Base-by-base conservation (phyloP, 257 asterid genomes). In the Linaria vulgaris region DNA sequence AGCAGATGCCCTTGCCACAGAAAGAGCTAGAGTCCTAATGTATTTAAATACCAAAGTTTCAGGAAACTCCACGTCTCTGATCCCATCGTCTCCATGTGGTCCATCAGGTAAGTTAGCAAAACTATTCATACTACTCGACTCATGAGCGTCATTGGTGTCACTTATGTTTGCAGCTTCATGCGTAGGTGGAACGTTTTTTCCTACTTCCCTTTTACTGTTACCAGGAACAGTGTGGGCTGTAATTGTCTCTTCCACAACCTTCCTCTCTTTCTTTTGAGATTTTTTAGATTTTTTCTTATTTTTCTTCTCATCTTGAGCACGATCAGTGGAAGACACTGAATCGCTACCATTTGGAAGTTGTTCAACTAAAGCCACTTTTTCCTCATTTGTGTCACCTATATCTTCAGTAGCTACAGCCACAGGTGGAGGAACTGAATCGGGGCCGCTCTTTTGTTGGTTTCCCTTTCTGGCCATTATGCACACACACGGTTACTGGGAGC, bases 391-490 rank as follows among this genome's bases (percentile, higher is more conserved):
- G 23, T 56, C 70, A 27, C 71, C 72, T 67, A 57, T 71, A 71
- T 77, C 88, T 50, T 74, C 65, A 37, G 77, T 46, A 77, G 75
- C 63, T 44, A 69, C 71, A 73, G 76, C 75, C 56, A 74, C 74
- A 56, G 86, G 64, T 48, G 59, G 77, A 68, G 79, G 59, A 65
- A 52, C 77, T 51, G 87, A 50, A 74, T 73, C 79, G 71, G 78
- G 4, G 63, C 83, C 85, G 24, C 77, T 70, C 79, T 80, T 83
- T 57, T 76, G 90, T 64, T 78, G 86, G 62, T 56, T 80, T 66
- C 83, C 79, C 51, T 83, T 85, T 71, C 82, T 76, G 77, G 82
- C 90, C 94, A 85, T 85, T 31, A 59, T 38, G 71, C 31, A 56
- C 39, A 68, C 24, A 51, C 49, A 63, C 63, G 48, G 59, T 54